These are phyloP conservation scores for Trametes maxima DNA, from an alignment of 768 basidiomycete genomes.

Conservation along the genomic window DNA sequence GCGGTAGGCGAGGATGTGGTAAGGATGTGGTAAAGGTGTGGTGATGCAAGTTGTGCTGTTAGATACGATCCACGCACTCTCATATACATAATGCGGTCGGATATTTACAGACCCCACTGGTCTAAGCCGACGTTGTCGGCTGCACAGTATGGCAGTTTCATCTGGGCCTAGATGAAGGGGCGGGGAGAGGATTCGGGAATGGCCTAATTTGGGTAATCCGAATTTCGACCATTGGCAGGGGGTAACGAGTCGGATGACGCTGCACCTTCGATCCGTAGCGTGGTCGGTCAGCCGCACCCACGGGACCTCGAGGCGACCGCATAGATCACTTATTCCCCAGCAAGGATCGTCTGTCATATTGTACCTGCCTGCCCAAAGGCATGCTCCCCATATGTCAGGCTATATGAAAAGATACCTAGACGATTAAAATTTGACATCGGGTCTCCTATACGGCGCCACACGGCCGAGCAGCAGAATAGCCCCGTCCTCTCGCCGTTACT, in stretches of 20 bases:
- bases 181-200: background rate
- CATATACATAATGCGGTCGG: background rate
- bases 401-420: no score
- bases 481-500: no score
- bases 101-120: background rate
- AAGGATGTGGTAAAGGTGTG: background rate
- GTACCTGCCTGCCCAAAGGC: no score
- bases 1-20: background rate
- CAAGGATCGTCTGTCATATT: no score
- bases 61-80: background rate
- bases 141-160: background rate
- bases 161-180: background rate
- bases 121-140: background rate
- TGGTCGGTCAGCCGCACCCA: background rate
- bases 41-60: background rate
- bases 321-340: no score
- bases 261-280: background rate
- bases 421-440: no score
- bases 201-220: conserved; percentile 3
- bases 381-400: no score
- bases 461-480: no score
- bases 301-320: background rate
- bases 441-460: no score
- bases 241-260: background rate
- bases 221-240: background rate